These are phyloP conservation scores for Nicotiana tabacum DNA, from an alignment of 257 asterid species.

Conservation along the genomic window DNA sequence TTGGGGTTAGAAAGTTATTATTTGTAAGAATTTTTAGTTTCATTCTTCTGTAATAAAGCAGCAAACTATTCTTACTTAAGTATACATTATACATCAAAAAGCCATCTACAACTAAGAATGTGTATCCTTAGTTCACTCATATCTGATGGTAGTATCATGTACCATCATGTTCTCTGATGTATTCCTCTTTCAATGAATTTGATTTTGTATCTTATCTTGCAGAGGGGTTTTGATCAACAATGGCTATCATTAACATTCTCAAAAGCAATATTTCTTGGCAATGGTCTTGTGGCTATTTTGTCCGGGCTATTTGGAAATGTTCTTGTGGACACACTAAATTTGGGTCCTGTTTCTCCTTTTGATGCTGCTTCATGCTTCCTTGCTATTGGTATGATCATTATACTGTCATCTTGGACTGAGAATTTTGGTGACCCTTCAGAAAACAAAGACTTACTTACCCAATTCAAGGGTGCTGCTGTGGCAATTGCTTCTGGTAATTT, in stretches of 20 bases:
- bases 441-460: constrained; percentile 76
- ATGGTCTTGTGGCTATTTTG: constrained; percentile 90
- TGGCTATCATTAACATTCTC: constrained; percentile 97
- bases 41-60: neutral
- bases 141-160: neutral
- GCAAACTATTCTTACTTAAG: neutral
- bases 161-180: neutral
- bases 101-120: neutral
- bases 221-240: constrained; percentile 90
- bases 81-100: neutral
- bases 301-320: constrained; percentile 85
- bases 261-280: constrained; percentile 94
- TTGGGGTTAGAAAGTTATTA: neutral
- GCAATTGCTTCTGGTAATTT: constrained; percentile 85
- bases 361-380: constrained; percentile 86
- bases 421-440: constrained; percentile 92
- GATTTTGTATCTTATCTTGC: constrained; percentile 16
- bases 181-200: neutral
- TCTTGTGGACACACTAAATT: constrained; percentile 70
- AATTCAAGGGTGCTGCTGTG: constrained; percentile 83
- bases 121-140: neutral
- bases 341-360: constrained; percentile 95
- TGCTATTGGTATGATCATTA: constrained; percentile 83
- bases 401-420: constrained; percentile 86
- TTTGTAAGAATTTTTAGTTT: neutral